phyloP scores from a whole-genome alignment of 257 asterid genomes.

The Cinchona pubescens region DNA sequence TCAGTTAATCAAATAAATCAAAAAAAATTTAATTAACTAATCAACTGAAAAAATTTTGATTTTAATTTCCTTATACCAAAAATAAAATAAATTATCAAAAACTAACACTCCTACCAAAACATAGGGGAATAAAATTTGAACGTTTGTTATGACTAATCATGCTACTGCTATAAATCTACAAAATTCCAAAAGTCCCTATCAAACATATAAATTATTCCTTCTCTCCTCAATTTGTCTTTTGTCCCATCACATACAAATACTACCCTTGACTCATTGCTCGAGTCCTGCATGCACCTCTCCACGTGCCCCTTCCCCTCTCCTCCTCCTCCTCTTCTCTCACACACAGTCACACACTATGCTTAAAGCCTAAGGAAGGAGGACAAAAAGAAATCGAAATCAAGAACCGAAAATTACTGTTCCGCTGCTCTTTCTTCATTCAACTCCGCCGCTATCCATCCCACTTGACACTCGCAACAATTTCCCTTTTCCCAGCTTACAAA shows the following conservation, averaged over 20 bases:
- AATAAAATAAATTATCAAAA: too few species aligned
- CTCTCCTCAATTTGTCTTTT: not conserved
- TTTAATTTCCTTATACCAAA: too few species aligned
- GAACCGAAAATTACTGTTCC: not conserved
- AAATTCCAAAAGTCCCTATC: not conserved
- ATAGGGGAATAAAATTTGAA: not conserved
- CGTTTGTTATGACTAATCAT: not conserved
- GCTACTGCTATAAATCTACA: not conserved
- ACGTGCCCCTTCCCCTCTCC: constrained; percentile 19
- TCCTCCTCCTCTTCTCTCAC: too few species aligned
- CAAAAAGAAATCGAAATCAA: not conserved
- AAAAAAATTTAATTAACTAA: too few species aligned
- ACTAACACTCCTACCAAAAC: too few species aligned
- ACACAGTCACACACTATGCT: constrained; percentile 8
- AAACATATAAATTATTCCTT: not conserved
- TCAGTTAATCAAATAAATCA: too few species aligned
- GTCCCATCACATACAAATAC: not conserved
- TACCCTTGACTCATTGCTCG: not conserved
- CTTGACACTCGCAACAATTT: not conserved
- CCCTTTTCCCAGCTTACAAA: not conserved
- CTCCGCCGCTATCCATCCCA: not conserved
- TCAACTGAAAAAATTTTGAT: too few species aligned
- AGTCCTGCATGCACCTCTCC: constrained; percentile 24
- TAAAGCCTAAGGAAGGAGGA: not conserved
- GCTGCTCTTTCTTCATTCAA: not conserved